Base-by-base conservation (phyloP, 2,329 filamentous ascomycete species). In the Pseudodiploospora longispora region DNA sequence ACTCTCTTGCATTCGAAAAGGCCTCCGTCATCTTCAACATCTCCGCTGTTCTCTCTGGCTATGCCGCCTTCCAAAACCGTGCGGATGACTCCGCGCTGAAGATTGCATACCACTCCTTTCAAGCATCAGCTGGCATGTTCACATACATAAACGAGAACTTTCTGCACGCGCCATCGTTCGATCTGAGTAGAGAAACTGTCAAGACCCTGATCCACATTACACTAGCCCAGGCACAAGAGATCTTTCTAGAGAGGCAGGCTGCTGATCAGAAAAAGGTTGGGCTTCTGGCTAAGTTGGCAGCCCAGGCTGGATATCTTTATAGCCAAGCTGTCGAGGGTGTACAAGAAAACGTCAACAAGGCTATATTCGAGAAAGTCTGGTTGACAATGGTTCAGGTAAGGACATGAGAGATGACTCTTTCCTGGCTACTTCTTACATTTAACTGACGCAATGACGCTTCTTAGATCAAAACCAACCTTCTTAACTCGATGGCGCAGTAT, bases 141-240 rank as follows among this genome's bases (percentile, higher is more conserved):
- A 97, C 91, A 42, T 98, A 98, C 59, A 98, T 98, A 70, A 98
- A 98, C 66, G 93, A 98, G 68, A 98, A 98, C 69, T 98, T 98
- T 62, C 72, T 98, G 32, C 93, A 98, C 59, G 93, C 93, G 2
- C 93, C 94, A 1, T 96, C 90, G 6, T 90, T 87, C n/a, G 93
- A 98, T 59, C 69, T 98, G 39, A 97, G 90, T 62, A 75, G 93
- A 48, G 91, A 98, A 41, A 98, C 93, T 0, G 88, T 98, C 58
- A 96, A 96, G 69, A 89, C 88, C 0, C 67, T 98, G 52, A 97
- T 98, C 60, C 79, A 83, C 41, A 80, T 98, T 47, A 97, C 88
- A 76, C 78, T 98, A 44, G 94, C 91, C 2, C 93, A 98, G 65
- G 91, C 86, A 4, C 94, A 98, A 63, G 93, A 98, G 63, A 88